Base-by-base conservation (phyloP, 2,329 filamentous ascomycete genomes). In the Cytospora piceicola region DNA sequence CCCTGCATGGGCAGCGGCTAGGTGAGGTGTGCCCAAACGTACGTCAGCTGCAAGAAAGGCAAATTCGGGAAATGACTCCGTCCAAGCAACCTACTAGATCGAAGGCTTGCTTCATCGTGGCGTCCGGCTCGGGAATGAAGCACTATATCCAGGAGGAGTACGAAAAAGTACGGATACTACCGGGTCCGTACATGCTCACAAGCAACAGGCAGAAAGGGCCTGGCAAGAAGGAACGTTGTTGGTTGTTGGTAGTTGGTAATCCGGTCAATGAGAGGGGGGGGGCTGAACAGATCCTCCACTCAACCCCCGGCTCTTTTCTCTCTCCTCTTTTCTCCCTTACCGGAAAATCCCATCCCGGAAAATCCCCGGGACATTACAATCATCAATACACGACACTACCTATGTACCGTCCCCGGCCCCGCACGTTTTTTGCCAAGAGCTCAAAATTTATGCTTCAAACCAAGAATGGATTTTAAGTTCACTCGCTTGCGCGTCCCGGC, bases 381-480 rank as follows among this genome's bases (percentile, higher is more conserved):
- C 3, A 15, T 11, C n/a, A n/a, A n/a, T n/a, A n/a, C n/a, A n/a
- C n/a, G n/a, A 17, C n/a, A 22, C 24, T 29, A 39, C 29, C 29
- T 4, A n/a, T n/a, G n/a, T n/a, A n/a, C 8, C 29, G 22, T 58
- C 24, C 49, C 29, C 17, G 24, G 58, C 52, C 42, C 39, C 51
- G 42, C 63, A 60, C 46, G 39, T 17, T 30, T 49, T 49, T 54
- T 42, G 17, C 54, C 34, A 52, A 29, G 39, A 46, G 56, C 53
- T 63, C 32, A 46, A 27, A 58, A 57, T 57, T 63, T 63, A 52
- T 55, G 61, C 61, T 57, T 63, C 39, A 64, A 51, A 32, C 27
- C 56, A 64, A 63, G 61, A 64, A 67, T 58, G 61, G 57, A 54
- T 67, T 67, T 64, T 67, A 67, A 67, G 57, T 60, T 67, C 61